These are phyloP conservation scores for Boehmeria nivea DNA, from an alignment of 306 rosid species.

Conservation along the genomic window DNA sequence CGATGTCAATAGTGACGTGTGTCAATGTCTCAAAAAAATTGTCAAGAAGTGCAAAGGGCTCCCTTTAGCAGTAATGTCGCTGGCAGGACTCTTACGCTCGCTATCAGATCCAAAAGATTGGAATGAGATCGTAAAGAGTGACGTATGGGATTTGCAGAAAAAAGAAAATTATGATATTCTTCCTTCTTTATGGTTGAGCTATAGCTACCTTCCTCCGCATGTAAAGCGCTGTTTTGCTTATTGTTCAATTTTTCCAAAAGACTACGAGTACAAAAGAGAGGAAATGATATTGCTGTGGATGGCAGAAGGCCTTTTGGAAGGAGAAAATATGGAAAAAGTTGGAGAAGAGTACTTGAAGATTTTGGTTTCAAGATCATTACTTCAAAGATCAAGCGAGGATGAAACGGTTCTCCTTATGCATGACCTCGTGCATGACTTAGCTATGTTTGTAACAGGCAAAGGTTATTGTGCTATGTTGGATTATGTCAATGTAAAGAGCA, in stretches of 20 bases:
- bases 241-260: constrained; percentile 26
- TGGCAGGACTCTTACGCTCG: constrained; percentile 23
- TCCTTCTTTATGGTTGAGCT: constrained; percentile 22
- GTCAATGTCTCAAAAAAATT: constrained; percentile 10
- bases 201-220: constrained; percentile 8
- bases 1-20: background rate
- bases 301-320: constrained; percentile 26
- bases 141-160: constrained; percentile 11
- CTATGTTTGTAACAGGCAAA: constrained; percentile 3
- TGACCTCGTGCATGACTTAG: constrained; percentile 34
- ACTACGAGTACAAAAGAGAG: constrained; percentile 5
- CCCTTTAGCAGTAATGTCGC: constrained; percentile 30
- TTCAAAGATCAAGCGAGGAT: background rate
- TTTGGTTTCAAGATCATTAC: constrained; percentile 4
- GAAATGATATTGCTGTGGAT: constrained; percentile 26
- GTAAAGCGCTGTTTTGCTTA: constrained; percentile 37
- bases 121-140: constrained; percentile 10
- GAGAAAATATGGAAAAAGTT: constrained; percentile 4
- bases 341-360: constrained; percentile 18
- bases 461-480: background rate
- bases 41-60: constrained; percentile 20
- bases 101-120: constrained; percentile 4
- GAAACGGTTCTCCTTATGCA: constrained; percentile 20
- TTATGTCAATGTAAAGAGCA: background rate
- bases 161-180: constrained; percentile 1